Conservation (phyloP, 192 early-diverging fungal genomes). For the Irineochytrium annulatum region DNA sequence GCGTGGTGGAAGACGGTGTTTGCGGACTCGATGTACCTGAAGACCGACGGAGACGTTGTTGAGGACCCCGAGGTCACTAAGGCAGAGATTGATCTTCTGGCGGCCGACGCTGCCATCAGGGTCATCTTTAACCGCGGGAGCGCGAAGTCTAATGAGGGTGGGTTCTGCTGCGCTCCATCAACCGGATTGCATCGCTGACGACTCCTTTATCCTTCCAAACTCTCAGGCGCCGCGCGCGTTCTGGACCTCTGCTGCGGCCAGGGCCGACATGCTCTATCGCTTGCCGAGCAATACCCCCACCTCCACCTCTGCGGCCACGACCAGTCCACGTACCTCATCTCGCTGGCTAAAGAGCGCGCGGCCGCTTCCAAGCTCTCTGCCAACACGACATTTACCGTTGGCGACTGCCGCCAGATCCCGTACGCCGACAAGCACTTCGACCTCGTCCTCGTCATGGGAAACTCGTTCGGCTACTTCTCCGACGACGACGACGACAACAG, state of each 20-base stretch:
- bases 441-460: conserved; percentile 58
- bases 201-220: too few species aligned
- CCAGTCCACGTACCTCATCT: conserved; percentile 57
- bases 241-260: conserved; percentile 70
- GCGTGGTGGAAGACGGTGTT: conserved; percentile 61
- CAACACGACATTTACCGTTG: conserved; percentile 50
- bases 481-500: conserved; percentile 44
- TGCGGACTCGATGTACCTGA: conserved; percentile 54
- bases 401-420: conserved; percentile 57
- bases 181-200: too few species aligned
- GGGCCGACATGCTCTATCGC: conserved; percentile 54
- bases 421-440: conserved; percentile 46
- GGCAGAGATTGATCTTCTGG: conserved; percentile 51
- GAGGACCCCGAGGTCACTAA: conserved; percentile 62
- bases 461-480: conserved; percentile 66
- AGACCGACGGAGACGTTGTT: conserved; percentile 67
- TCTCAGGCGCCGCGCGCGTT: conserved; percentile 27
- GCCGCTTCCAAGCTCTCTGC: conserved; percentile 12
- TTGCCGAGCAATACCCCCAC: conserved; percentile 52
- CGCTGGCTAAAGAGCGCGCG: conserved; percentile 46
- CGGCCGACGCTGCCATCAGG: conserved; percentile 29
- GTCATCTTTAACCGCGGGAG: conserved; percentile 27
- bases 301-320: conserved; percentile 55
- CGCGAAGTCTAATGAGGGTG: too few species aligned
- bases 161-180: too few species aligned